phyloP scores from a whole-genome alignment of 208 protist species.

The Borovskyia barvae region DNA sequence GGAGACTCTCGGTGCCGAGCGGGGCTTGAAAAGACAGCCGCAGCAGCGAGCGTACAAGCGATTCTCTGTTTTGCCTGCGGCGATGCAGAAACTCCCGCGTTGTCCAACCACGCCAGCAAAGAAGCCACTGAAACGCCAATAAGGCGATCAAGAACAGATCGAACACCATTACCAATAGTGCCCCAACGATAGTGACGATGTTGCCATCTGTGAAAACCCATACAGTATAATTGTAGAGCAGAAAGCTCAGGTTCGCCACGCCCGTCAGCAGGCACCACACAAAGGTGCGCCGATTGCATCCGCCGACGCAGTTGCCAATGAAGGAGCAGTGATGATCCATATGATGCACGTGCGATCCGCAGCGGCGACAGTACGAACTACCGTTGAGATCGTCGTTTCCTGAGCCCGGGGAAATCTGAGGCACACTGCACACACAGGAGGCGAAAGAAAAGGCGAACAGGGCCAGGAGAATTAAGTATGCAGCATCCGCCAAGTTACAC shows the following conservation, averaged over 20 bases:
- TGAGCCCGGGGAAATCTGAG: constrained; percentile 12
- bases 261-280: constrained; percentile 31
- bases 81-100: constrained; percentile 31
- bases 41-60: not conserved
- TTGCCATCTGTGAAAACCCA: constrained; percentile 38
- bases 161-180: constrained; percentile 36
- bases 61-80: constrained; percentile 2
- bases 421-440: constrained; percentile 41
- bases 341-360: constrained; percentile 22
- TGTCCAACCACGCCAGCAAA: constrained; percentile 25
- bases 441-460: constrained; percentile 34
- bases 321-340: constrained; percentile 76
- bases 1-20: no score
- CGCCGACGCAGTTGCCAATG: constrained; percentile 65
- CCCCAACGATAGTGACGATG: constrained; percentile 27
- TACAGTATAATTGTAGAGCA: constrained; percentile 31
- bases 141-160: constrained; percentile 22
- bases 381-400: not conserved
- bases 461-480: constrained; percentile 27
- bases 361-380: constrained; percentile 38
- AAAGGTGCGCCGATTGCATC: constrained; percentile 32
- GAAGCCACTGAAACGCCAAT: constrained; percentile 32
- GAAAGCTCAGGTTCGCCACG: constrained; percentile 43
- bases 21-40: constrained; percentile 5
- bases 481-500: constrained; percentile 23